Evolutionary conservation across 352 stramenopile genomes (phyloP), one percentile per base, ranked within the genome.

Genomic region (Globisporangium iwayamae): DNA sequence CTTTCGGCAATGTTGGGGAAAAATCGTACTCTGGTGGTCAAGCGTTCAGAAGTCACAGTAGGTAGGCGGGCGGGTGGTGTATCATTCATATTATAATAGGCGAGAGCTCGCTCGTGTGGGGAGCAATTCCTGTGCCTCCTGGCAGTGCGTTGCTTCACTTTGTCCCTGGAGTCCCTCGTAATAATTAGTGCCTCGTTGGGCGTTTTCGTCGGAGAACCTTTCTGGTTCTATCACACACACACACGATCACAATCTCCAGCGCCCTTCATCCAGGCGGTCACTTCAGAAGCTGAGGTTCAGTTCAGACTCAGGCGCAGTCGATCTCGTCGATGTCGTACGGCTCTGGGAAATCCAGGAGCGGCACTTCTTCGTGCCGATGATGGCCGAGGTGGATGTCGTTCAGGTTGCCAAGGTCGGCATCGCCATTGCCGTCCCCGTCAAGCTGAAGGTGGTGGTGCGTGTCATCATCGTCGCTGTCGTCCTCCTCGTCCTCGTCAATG

Each of bases 401-500:
- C 41, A n/a, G 13, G 10, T 7, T 47, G 41, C 14, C 16, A 4
- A 47, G 16, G 0, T 18, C 14, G 14, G 2, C 41, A n/a, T n/a
- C 34, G 20, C n/a, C 45, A n/a, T 52, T 22, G 25, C 63, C 56
- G 41, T 51, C 47, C 4, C 60, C 20, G 20, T 56, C 11, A 28
- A n/a, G 14, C 22, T 52, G 55, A 20, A 18, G 6, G 55, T 50
- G 36, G 30, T 60, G 36, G 25, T 43, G 38, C 13, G n/a, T 32
- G 22, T 46, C 34, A 0, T 58, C 47, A 18, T 81, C 76, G 28
- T 81, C 78, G 28, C 78, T 70, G 5, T 85, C 70, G 5, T 70
- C 68, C 20, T 76, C 68, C 32, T 87, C 78, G 51, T 85, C 79
- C 47, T 86, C 79, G 38, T 88, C 79, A 8, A 88, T 77, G 13